Conservation (phyloP, 257 asterid genomes). For the Craterostigma plantagineum region DNA sequence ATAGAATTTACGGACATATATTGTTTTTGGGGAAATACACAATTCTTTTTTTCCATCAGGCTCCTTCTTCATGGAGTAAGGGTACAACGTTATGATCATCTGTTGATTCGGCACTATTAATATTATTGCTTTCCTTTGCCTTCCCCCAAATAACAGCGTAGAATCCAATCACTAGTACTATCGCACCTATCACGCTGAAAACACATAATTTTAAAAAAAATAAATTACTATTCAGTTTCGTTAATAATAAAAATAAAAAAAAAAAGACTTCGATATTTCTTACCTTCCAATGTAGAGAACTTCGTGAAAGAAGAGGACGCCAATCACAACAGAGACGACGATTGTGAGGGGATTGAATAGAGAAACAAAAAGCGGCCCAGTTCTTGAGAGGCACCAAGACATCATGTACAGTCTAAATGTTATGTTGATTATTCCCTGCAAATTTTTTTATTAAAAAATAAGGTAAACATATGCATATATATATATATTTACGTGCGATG, state of each 20-base stretch:
- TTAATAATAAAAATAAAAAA: not conserved
- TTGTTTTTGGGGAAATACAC: too few species aligned
- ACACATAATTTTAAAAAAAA: too few species aligned
- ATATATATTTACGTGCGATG: too few species aligned
- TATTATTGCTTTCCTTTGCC: slow-evolving; percentile 20
- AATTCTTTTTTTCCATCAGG: too few species aligned
- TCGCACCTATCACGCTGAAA: slow-evolving; percentile 31
- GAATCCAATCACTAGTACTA: slow-evolving; percentile 29
- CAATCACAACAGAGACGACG: slow-evolving; percentile 24
- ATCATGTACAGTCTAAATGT: slow-evolving; percentile 31
- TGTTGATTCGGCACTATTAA: slow-evolving; percentile 5
- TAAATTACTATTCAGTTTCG: not conserved
- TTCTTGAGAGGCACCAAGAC: slow-evolving; percentile 36
- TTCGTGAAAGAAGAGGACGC: slow-evolving; percentile 26
- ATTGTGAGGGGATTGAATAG: slow-evolving; percentile 31
- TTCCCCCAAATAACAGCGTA: slow-evolving; percentile 44
- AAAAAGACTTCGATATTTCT: not conserved
- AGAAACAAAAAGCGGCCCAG: slow-evolving; percentile 37
- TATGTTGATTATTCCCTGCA: slow-evolving; percentile 30
- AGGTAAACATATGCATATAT: too few species aligned
- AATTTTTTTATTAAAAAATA: too few species aligned
- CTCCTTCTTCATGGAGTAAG: too few species aligned
- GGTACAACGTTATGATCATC: too few species aligned
- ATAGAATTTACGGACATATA: too few species aligned
- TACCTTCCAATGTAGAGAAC: slow-evolving; percentile 42